These are phyloP conservation scores for Xylariomycetidae sp. DNA, from an alignment of 2,329 filamentous ascomycete species.

Conservation along the genomic window DNA sequence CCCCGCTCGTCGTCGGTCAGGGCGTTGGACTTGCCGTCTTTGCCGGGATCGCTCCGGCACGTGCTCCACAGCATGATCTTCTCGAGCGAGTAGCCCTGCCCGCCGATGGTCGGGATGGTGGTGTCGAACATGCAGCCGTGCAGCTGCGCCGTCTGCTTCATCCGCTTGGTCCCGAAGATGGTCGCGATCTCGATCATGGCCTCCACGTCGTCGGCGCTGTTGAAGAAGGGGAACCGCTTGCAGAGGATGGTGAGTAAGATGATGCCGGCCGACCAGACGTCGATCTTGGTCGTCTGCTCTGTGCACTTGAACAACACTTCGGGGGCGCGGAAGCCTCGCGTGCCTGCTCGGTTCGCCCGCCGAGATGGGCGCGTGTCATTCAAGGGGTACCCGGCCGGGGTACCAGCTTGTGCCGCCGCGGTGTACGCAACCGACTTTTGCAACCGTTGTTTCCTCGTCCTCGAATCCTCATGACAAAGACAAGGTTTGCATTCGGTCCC, in stretches of 20 bases:
- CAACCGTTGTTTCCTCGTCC: slow-evolving; percentile 56
- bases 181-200: slow-evolving; percentile 96
- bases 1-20: slow-evolving; percentile 63
- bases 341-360: slow-evolving; percentile 89
- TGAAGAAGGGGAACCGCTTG: slow-evolving; percentile 94
- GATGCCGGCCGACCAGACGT: slow-evolving; percentile 96
- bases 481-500: slow-evolving; percentile 74
- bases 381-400: slow-evolving; percentile 72
- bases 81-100: slow-evolving; percentile 78
- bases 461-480: slow-evolving; percentile 63
- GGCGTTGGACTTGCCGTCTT: slow-evolving; percentile 41
- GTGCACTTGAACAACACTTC: slow-evolving; percentile 98
- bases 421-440: slow-evolving; percentile 46
- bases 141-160: slow-evolving; percentile 74
- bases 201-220: slow-evolving; percentile 95
- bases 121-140: slow-evolving; percentile 93
- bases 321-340: slow-evolving; percentile 89
- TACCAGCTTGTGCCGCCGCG: slow-evolving; percentile 45
- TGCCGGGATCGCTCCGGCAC: slow-evolving; percentile 59
- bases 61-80: slow-evolving; percentile 96
- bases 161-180: slow-evolving; percentile 80
- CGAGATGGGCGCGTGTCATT: slow-evolving; percentile 82
- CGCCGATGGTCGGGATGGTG: slow-evolving; percentile 83
- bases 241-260: slow-evolving; percentile 92
- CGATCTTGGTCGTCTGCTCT: slow-evolving; percentile 86